Base-by-base conservation (phyloP, 257 asterid genomes). In the Paraleonurus japonicus region DNA sequence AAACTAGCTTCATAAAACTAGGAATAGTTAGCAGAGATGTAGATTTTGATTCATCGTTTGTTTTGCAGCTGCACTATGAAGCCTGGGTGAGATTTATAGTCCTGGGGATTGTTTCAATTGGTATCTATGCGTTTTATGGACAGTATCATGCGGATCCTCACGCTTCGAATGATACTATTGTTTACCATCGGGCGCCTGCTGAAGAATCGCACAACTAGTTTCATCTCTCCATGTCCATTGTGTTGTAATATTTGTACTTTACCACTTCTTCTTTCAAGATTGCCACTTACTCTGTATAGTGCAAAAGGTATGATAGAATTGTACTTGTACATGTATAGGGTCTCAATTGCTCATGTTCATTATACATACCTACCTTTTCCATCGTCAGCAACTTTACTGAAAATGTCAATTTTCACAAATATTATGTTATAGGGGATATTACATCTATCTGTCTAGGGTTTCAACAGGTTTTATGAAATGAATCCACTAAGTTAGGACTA, bases 11-110 rank as follows among this genome's bases (percentile, higher is more conserved):
- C 69, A 66, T 58, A 30, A 16, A 68, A 17, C 58, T 19, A 45
- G 57, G 79, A 60, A 35, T 41, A 11, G 16, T 17, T 10, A 6
- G 24, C 67, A 50, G 28, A 45, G 51, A 33, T 58, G 57, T 45
- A 43, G 19, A 32, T 41, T 30, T 45, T 58, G 43, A 58, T 70
- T 32, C 39, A 23, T 51, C 16, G 16, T 60, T 70, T 37, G 27
- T 71, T 76, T 30, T 79, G 81, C 93, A 93, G 97, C 84, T 93
- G 78, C 98, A 90, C 78, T 86, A 90, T 65, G 98, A 93, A 85
- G 98, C 92, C 58, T 93, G 98, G 98, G 89, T 85, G 82, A 86
- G 98, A 85, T 93, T 93, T 78, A 78, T 88, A 23, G 81, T 89
- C 70, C 77, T 93, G 51, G 84, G 89, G 80, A 71, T 90, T 26